Evolutionary conservation across 108 stramenopile species (phyloP).

Genomic region (Cylindrotheca fusiformis): DNA sequence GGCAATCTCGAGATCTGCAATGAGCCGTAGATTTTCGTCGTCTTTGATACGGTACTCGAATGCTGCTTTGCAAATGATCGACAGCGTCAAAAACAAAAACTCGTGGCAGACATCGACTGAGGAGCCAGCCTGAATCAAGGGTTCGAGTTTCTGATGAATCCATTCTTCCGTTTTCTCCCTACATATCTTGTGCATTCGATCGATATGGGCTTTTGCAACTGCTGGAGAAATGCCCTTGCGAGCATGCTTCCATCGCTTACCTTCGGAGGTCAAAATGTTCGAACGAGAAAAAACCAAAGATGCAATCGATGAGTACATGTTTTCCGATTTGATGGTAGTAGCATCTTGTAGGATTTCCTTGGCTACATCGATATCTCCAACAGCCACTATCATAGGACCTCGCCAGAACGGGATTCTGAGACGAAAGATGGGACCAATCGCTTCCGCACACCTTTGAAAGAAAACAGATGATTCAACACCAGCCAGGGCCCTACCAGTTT

Average conservation of each 20-base stretch:
- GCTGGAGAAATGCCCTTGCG: constrained; percentile 38
- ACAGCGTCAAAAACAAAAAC: constrained; percentile 34
- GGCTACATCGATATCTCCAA: constrained; percentile 34
- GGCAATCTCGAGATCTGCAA: constrained; percentile 17
- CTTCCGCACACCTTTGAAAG: constrained; percentile 25
- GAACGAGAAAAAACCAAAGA: constrained; percentile 20
- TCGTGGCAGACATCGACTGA: constrained; percentile 39
- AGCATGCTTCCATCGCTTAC: constrained; percentile 39
- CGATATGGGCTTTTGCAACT: constrained; percentile 30
- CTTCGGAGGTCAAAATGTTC: constrained; percentile 38
- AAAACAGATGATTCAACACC: constrained; percentile 18
- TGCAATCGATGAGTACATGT: constrained; percentile 18
- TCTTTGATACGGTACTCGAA: constrained; percentile 45
- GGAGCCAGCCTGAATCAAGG: constrained; percentile 8
- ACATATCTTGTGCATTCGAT: constrained; percentile 36
- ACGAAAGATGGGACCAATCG: constrained; percentile 26
- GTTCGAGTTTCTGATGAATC: constrained; percentile 30
- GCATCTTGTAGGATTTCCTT: constrained; percentile 42
- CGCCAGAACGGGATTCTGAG: constrained; percentile 18
- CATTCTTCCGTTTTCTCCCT: constrained; percentile 31
- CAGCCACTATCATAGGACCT: constrained; percentile 29
- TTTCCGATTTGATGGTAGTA: constrained; percentile 18
- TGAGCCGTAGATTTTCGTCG: constrained; percentile 17
- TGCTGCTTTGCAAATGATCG: constrained; percentile 42
- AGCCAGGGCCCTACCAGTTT: neutral